Evolutionary conservation across 805 yeast species (phyloP).

Genomic region (Starmerella lactis-condensi): DNA sequence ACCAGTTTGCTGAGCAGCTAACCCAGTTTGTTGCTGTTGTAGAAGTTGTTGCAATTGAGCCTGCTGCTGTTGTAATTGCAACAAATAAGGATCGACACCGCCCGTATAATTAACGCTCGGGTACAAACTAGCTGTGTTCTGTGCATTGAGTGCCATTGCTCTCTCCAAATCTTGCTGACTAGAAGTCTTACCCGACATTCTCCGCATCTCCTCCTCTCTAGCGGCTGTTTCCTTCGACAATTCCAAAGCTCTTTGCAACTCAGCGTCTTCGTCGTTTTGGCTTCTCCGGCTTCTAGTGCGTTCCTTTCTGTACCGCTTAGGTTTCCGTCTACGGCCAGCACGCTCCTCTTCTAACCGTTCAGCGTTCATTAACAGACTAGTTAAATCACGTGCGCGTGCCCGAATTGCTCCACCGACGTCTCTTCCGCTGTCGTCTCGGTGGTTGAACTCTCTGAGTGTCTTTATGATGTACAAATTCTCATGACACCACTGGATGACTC

Average conservation of each 20-base stretch:
- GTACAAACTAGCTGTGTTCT: slow-evolving; percentile 30
- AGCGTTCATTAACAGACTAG: slow-evolving; percentile 60
- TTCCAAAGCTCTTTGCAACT: slow-evolving; percentile 61
- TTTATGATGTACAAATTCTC: slow-evolving; percentile 76
- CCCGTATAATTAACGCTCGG: slow-evolving; percentile 7
- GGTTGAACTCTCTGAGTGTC: slow-evolving; percentile 77
- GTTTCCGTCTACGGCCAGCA: slow-evolving; percentile 16
- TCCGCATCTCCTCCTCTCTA: slow-evolving; percentile 51
- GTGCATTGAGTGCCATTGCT: slow-evolving; percentile 47
- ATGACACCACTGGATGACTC: slow-evolving; percentile 78
- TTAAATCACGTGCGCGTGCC: slow-evolving; percentile 76
- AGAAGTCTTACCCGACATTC: slow-evolving; percentile 18
- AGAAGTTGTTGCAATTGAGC: slow-evolving; percentile 5
- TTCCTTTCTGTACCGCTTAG: slow-evolving; percentile 6
- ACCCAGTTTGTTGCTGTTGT: slow-evolving; percentile 18
- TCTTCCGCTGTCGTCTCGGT: slow-evolving; percentile 51
- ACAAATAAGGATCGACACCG: slow-evolving; percentile 1
- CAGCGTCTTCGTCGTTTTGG: slow-evolving; percentile 40
- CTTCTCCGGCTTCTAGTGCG: slow-evolving; percentile 23
- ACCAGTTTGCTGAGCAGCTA: too few relatives aligned
- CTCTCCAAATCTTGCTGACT: slow-evolving; percentile 37
- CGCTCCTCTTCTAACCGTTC: slow-evolving; percentile 64
- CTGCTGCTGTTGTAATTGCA: slow-evolving; percentile 2
- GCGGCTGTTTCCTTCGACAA: slow-evolving; percentile 57
- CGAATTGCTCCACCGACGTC: slow-evolving; percentile 83